These are phyloP conservation scores for Psophocarpus tetragonolobus DNA, from an alignment of 306 rosid species.

Conservation along the genomic window DNA sequence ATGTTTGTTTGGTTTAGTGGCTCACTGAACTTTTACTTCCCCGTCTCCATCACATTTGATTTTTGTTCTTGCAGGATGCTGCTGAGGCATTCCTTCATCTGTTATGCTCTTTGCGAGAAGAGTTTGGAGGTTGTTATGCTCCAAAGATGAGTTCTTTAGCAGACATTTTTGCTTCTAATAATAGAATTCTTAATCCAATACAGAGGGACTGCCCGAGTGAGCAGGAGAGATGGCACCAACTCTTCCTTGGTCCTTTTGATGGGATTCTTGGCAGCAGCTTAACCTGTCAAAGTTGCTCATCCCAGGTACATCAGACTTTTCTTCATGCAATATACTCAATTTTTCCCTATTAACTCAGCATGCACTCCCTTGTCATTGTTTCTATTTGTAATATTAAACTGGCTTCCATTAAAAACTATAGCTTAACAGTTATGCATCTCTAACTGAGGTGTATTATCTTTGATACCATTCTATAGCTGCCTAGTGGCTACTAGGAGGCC, in stretches of 20 bases:
- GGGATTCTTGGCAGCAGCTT: constrained; percentile 89
- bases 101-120: constrained; percentile 79
- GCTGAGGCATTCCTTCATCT: constrained; percentile 94
- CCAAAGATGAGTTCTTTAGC: constrained; percentile 63
- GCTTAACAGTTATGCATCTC: constrained; percentile 9
- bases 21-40: constrained; percentile 9
- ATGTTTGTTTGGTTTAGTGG: constrained; percentile 11
- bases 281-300: constrained; percentile 83
- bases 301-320: constrained; percentile 60
- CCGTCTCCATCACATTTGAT: constrained; percentile 20
- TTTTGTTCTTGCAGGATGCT: constrained; percentile 70
- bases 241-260: constrained; percentile 85
- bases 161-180: constrained; percentile 59
- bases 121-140: constrained; percentile 61
- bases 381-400: constrained; percentile 6
- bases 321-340: constrained; percentile 3
- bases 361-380: neutral
- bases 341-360: neutral
- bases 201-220: constrained; percentile 50
- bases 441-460: constrained; percentile 16
- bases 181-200: constrained; percentile 62
- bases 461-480: constrained; percentile 22
- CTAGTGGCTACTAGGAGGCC: constrained; percentile 14
- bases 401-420: neutral
- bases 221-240: constrained; percentile 73